A percentile compares a stretch with the other conserved stretches of the same genome.
Conservation (phyloP, 805 yeast species). For the Yarrowia porcina region DNA sequence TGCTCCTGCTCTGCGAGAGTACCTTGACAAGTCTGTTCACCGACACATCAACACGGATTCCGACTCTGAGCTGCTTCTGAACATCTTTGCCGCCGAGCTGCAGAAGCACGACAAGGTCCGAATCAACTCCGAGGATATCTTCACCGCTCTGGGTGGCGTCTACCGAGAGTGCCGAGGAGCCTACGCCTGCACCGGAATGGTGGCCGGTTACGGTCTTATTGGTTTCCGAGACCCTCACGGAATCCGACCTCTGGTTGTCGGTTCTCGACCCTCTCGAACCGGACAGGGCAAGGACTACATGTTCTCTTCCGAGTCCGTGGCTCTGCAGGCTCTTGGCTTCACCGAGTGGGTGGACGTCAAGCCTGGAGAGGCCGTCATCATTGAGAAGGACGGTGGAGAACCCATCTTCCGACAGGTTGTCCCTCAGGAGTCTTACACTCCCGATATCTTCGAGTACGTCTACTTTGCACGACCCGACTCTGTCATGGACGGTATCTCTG, state of each 20-base stretch:
- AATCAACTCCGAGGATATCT: slow-evolving; percentile 85
- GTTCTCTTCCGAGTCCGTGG: slow-evolving; percentile 95
- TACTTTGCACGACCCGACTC: slow-evolving; percentile 98
- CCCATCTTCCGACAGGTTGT: slow-evolving; percentile 89
- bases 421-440: slow-evolving; percentile 73
- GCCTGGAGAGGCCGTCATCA: slow-evolving; percentile 97
- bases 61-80: slow-evolving; percentile 86
- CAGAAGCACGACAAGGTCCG: slow-evolving; percentile 90
- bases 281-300: slow-evolving; percentile 74
- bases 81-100: slow-evolving; percentile 86
- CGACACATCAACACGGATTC: slow-evolving; percentile 97
- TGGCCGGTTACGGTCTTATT: slow-evolving; percentile 92
- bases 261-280: slow-evolving; percentile 68
- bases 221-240: slow-evolving; percentile 98
- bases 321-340: slow-evolving; percentile 87
- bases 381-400: slow-evolving; percentile 66
- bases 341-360: slow-evolving; percentile 71
- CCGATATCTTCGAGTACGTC: slow-evolving; percentile 95
- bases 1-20: slow-evolving; percentile 67
- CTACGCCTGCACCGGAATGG: slow-evolving; percentile 91
- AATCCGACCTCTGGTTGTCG: slow-evolving; percentile 83
- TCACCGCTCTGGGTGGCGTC: slow-evolving; percentile 80
- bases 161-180: slow-evolving; percentile 85
- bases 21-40: slow-evolving; percentile 89
- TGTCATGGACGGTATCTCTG: slow-evolving; percentile 94